A percentile compares a stretch with the other conserved stretches of the same genome.
phyloP scores from a whole-genome alignment of 371 early-diverging fungal species.

The Mortierella sp. region DNA sequence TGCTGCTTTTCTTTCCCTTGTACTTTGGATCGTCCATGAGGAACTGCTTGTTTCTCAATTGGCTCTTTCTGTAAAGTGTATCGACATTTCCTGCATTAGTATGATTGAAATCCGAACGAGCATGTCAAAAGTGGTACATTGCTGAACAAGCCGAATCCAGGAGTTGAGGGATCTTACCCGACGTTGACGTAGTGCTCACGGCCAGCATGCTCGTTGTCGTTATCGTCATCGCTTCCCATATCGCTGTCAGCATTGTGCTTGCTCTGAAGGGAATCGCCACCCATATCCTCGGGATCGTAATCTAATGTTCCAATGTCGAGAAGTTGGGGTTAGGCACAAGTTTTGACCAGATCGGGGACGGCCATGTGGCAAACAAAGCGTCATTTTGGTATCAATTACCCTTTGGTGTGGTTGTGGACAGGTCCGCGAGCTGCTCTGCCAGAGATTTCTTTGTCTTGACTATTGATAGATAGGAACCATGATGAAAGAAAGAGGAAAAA shows the following conservation, averaged over 20 bases:
- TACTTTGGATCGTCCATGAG: constrained; percentile 85
- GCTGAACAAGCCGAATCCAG: neutral
- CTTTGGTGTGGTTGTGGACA: constrained; percentile 76
- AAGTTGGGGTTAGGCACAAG: neutral
- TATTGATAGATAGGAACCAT: neutral
- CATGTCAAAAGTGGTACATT: too few relatives aligned
- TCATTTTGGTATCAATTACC: constrained; percentile 58
- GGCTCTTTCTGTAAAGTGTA: constrained; percentile 65
- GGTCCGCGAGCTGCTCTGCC: constrained; percentile 77
- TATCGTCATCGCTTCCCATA: constrained; percentile 61
- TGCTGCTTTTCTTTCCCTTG: constrained; percentile 75
- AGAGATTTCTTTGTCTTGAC: constrained; percentile 66
- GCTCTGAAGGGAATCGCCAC: constrained; percentile 60
- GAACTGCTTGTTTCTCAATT: constrained; percentile 73
- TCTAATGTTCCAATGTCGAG: constrained; percentile 49
- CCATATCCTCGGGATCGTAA: constrained; percentile 75
- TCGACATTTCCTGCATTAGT: neutral
- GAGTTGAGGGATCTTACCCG: constrained; percentile 59
- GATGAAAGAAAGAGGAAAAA: neutral
- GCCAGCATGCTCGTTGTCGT: constrained; percentile 58
- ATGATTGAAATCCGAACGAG: too few relatives aligned
- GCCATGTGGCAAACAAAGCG: neutral
- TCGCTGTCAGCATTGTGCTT: constrained; percentile 63
- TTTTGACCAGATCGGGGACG: neutral
- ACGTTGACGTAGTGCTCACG: constrained; percentile 80